Base-by-base conservation (phyloP, 2,329 filamentous ascomycete species). In the Akanthomyces muscarius region DNA sequence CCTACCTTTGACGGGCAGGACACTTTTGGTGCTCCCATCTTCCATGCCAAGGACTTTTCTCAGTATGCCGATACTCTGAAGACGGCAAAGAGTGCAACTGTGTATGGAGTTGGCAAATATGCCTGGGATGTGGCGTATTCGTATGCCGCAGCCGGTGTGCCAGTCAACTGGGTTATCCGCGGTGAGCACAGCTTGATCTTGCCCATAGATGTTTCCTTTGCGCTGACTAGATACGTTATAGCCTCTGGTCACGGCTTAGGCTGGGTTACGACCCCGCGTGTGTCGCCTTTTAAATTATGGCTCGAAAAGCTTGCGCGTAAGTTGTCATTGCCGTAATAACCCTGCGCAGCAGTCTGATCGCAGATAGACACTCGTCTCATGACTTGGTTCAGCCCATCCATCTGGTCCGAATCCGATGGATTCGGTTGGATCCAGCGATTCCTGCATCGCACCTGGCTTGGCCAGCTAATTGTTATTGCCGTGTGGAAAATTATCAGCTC, bases 321-420 rank as follows among this genome's bases (percentile, higher is more conserved):
- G 76, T 74, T 2, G 23, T 18, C 1, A 13, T 36, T 3, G 52
- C 75, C 72, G 76, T 30, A 86, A 83, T 84, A 87, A 18, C 47
- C 33, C n/a, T 51, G 25, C 56, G 33, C 41, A 38, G 30, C 52
- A 5, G 21, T n/a, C 53, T 57, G 38, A 56, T 18, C 28, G 16
- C 6, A 2, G 10, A n/a, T 59, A 79, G 78, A 81, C 38, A 88
- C 84, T 0, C 85, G 90, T 0, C 80, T 89, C 66, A 75, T 92
- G 60, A 89, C 86, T 2, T 92, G 88, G 86, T 86, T 93, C 73
- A 87, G 84, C 58, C 90, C 90, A 0, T 92, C 89, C 70, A 81
- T 89, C 16, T 93, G 88, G 87, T 88, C 86, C 5, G 77, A 80
- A 1, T 82, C 80, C 2, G 87, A 86, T 69, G 88, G 87, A 1